Conservation (phyloP, 225 moss, liverwort and hornwort genomes). For the Rhytidiadelphus loreus region DNA sequence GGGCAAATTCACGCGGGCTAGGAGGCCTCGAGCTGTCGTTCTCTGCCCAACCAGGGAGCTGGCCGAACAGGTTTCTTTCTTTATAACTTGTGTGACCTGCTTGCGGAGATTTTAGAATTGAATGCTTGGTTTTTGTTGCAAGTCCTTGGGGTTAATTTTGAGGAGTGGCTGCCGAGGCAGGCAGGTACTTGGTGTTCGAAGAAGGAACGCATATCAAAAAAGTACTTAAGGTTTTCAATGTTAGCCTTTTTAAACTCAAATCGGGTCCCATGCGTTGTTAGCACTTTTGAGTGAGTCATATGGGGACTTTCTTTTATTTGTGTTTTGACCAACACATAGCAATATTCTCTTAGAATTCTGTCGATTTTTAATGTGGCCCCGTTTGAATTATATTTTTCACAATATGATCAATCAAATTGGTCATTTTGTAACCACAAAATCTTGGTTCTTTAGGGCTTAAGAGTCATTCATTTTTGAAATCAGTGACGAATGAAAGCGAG, state of each 20-base stretch:
- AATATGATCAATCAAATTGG: neutral
- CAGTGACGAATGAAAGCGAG: neutral
- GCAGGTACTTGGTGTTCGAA: neutral
- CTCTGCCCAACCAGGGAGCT: conserved; percentile 98
- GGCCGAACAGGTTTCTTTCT: conserved; percentile 70
- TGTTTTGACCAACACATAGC: neutral
- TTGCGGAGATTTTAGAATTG: neutral
- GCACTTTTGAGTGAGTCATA: neutral
- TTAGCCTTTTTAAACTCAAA: no score
- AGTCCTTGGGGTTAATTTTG: neutral
- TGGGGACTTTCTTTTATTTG: neutral
- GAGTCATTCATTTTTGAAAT: neutral
- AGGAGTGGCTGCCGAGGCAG: neutral
- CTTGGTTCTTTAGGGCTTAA: neutral
- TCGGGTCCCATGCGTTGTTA: neutral
- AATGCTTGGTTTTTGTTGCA: neutral
- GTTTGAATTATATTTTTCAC: neutral
- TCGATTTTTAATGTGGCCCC: neutral
- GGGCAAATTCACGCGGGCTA: conserved; percentile 66
- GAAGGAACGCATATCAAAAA: neutral
- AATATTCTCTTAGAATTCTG: neutral
- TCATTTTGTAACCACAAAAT: neutral
- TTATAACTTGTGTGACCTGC: neutral
- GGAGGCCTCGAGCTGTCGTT: conserved; percentile 81
- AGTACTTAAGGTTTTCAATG: neutral